Evolutionary conservation across 257 asterid species (phyloP).

Genomic region (Striga asiatica): DNA sequence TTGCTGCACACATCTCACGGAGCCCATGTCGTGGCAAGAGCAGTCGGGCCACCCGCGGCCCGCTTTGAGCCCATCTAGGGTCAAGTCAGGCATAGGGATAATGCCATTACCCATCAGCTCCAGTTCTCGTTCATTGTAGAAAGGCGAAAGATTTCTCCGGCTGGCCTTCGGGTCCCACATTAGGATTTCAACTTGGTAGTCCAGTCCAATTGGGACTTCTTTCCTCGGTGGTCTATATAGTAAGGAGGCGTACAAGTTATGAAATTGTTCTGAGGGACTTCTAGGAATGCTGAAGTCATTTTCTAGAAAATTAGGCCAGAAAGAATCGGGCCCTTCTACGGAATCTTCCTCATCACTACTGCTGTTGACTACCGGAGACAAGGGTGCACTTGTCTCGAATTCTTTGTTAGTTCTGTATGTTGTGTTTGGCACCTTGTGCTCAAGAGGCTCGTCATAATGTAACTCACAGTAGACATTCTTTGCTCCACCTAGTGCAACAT

Average conservation of each 20-base stretch:
- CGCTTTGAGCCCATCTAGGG: slow-evolving; percentile 20
- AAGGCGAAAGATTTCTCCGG: slow-evolving; percentile 7
- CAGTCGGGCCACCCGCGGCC: slow-evolving; percentile 50
- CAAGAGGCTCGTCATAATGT: slow-evolving; percentile 19
- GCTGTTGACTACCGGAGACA: slow-evolving; percentile 47
- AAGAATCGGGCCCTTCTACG: slow-evolving; percentile 23
- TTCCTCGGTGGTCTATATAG: slow-evolving; percentile 36
- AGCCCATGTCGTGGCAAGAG: slow-evolving; percentile 52
- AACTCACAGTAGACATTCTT: slow-evolving; percentile 15
- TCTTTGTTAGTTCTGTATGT: slow-evolving; percentile 31
- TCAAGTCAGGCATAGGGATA: slow-evolving; percentile 30
- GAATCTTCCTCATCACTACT: slow-evolving; percentile 59
- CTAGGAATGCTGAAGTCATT: slow-evolving; percentile 36
- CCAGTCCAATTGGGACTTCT: slow-evolving; percentile 58
- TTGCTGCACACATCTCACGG: slow-evolving; percentile 68
- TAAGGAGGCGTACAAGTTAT: slow-evolving; percentile 35
- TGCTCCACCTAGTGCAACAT: slow-evolving; percentile 17
- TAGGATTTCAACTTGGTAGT: slow-evolving; percentile 64
- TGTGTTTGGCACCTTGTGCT: slow-evolving; percentile 15
- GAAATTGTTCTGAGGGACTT: slow-evolving; percentile 21
- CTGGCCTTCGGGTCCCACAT: slow-evolving; percentile 27
- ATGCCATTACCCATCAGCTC: slow-evolving; percentile 34
- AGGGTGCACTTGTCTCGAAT: slow-evolving; percentile 40
- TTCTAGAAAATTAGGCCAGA: slow-evolving; percentile 28
- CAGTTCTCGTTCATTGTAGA: slow-evolving; percentile 19